Base-by-base conservation (phyloP, 176 grass and related monocot species). In the Carex pumila region DNA sequence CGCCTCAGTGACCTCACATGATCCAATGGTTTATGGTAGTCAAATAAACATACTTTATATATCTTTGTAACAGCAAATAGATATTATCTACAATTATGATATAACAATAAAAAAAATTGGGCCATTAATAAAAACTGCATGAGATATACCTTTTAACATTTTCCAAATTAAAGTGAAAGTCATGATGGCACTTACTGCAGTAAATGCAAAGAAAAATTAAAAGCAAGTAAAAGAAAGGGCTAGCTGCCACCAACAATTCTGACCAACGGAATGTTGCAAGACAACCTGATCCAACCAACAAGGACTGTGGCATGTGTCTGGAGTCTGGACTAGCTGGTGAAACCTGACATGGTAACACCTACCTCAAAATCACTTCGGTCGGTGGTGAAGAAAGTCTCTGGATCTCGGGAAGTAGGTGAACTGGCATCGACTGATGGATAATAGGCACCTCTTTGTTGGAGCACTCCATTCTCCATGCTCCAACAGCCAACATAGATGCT, bases 371-470 rank as follows among this genome's bases (percentile, higher is more conserved):
- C 45, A 2, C 71, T 13, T 52, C 71, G 84, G 30, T 87, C 91
- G 18, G 55, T 71, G 7, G 81, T 83, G 84, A 98, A 88, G 13
- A 65, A 86, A 29, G 80, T 90, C 7, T 86, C 60, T 3, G 95
- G 95, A 61, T 98, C 89, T 5, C 91, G 85, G 0, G 90, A 32
- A 0, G 92, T 85, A 84, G 90, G 85, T 3, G 88, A 88, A 1
- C 80, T 86, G 3, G 89, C 89, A 0, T 85, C 79, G 29, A 91
- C 82, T 13, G 92, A 86, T 67, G 95, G 89, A 87, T 98, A 93
- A 80, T 93, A 98, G 8, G 91, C 91, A 41, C 91, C 92, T 57
- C 88, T 90, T 77, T 87, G 90, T 61, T 90, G 88, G 39, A 91
- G 65, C 36, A 14, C 76, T 39, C 79, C 92, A 37, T 39, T 83